Evolutionary conservation across 805 yeast genomes (phyloP), one percentile per base, ranked within the genome.

Genomic region (Yamadazyma sp.): DNA sequence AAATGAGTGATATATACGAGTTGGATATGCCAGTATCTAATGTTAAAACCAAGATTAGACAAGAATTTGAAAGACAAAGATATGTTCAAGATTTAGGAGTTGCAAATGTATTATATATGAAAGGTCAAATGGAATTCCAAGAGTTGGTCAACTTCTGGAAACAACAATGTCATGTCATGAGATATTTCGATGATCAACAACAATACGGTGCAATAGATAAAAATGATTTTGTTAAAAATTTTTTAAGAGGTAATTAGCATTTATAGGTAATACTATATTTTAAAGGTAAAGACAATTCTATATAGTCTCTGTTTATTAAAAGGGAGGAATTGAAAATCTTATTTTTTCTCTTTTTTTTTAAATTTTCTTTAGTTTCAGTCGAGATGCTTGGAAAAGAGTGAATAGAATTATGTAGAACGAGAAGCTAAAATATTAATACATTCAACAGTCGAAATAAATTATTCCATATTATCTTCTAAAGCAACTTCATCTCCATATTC

Each of bases 51-150:
- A 84, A 82, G 64, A 74, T 86, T 47, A 79, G 95, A 73, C 93
- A 86, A 61, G 93, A 86, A 61, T 86, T 86, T 49, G 95, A 86
- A 62, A 80, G 94, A 66, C 74, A 86, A 53, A 73, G 95, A 53
- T 86, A 69, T 54, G 86, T 85, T 34, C 65, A 66, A 35, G 86
- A 82, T 52, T 57, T 81, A 46, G 76, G 76, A 22, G 75, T 82
- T 30, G 70, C 73, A 44, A 86, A 86, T 60, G 73, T 83, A 12
- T 68, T 86, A 39, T 76, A 77, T 47, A 78, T 84, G 65, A 83
- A 85, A 66, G 95, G 91, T 5, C 88, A 84, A 53, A 84, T 84
- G 93, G 95, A 86, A 59, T 86, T 79, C 62, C 95, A 86, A 65
- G 95, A 86, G 56, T 72, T 85, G 53, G 73, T 81, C 52, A 86